A percentile compares a stretch with the other conserved stretches of the same genome.
These are phyloP conservation scores for Fusarium duplospermum DNA, from an alignment of 2,329 filamentous ascomycete genomes.

Conservation along the genomic window DNA sequence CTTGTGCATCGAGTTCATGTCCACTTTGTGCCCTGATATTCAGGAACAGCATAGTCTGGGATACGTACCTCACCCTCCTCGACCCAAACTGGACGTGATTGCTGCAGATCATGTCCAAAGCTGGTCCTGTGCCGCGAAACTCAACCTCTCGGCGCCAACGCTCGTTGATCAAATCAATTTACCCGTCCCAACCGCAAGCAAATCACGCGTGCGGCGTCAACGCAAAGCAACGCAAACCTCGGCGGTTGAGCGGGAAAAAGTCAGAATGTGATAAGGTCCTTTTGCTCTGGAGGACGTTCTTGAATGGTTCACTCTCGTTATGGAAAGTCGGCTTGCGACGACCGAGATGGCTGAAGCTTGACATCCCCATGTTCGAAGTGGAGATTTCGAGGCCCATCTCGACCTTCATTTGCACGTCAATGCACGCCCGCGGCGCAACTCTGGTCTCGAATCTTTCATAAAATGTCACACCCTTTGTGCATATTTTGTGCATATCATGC, in stretches of 20 bases:
- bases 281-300: background rate
- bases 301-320: background rate
- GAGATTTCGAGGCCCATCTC: constrained; percentile 9
- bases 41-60: constrained; percentile 29
- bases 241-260: background rate
- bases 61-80: constrained; percentile 19
- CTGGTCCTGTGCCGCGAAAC: constrained; percentile 2
- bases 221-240: background rate
- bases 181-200: constrained; percentile 15
- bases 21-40: constrained; percentile 25
- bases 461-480: constrained; percentile 12
- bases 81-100: constrained; percentile 25
- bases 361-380: constrained; percentile 17
- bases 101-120: constrained; percentile 33
- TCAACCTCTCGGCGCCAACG: constrained; percentile 8
- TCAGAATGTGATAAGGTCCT: background rate
- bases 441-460: constrained; percentile 13
- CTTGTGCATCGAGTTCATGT: constrained; percentile 10
- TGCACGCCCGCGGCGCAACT: constrained; percentile 22
- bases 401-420: constrained; percentile 35
- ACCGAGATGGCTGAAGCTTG: constrained; percentile 9
- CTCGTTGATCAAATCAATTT: constrained; percentile 24
- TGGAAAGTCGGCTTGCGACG: constrained; percentile 1
- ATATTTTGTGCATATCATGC: background rate
- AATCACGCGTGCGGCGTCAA: background rate